These are phyloP conservation scores for Ceratocystis harringtonii DNA, from an alignment of 2,329 filamentous ascomycete species.

Conservation along the genomic window DNA sequence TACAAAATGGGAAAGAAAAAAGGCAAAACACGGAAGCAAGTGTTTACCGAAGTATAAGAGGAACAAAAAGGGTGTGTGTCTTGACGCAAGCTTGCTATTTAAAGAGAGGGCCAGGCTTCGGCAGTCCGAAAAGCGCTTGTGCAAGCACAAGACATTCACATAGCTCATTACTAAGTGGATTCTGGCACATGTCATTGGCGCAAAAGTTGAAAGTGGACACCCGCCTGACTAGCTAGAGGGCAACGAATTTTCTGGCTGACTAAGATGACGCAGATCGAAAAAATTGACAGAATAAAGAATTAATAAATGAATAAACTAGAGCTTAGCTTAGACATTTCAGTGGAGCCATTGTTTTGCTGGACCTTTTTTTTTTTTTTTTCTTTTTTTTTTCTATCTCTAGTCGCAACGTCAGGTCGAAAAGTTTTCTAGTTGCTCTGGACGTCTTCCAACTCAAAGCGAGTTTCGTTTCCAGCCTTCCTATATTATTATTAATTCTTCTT, in stretches of 20 bases:
- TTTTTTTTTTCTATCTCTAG: not conserved
- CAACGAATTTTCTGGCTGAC: constrained; percentile 4
- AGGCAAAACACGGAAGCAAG: not conserved
- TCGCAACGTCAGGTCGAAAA: no score
- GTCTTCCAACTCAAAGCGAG: no score
- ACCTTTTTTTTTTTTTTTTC: not conserved
- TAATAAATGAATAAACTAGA: not conserved
- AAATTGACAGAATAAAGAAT: no score
- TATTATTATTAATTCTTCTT: not conserved
- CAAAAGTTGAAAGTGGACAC: not conserved
- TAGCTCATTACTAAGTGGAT: constrained; percentile 14
- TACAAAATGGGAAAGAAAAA: not conserved
- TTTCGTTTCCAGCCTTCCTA: not conserved
- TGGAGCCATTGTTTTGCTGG: constrained; percentile 7
- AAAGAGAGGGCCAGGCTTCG: not conserved
- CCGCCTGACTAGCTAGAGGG: not conserved
- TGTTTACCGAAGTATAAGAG: not conserved
- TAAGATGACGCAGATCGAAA: constrained; percentile 10
- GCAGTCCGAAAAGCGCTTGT: constrained; percentile 3
- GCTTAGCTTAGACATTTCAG: not conserved
- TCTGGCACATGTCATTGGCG: constrained; percentile 9
- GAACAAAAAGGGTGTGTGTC: no score
- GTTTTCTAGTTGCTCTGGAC: no score
- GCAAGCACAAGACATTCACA: not conserved
- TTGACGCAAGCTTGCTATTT: not conserved